phyloP scores from a whole-genome alignment of 257 asterid genomes.

The Solanum virginianum region DNA sequence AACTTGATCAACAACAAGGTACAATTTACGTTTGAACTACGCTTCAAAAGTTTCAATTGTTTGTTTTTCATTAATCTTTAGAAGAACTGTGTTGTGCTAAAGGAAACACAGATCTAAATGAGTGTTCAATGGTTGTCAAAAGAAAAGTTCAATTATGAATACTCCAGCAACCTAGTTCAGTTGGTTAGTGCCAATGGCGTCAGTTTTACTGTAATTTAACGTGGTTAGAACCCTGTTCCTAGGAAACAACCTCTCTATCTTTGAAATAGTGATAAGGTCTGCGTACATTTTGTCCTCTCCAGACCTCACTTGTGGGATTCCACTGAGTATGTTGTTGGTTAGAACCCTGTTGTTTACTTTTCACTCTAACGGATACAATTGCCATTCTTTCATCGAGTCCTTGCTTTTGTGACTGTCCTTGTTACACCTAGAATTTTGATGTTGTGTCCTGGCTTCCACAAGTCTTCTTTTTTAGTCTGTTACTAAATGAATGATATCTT shows the following conservation, averaged over 20 bases:
- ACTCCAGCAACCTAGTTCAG: background rate
- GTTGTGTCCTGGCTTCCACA: background rate
- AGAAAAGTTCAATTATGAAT: background rate
- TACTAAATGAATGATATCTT: background rate
- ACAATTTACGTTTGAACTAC: background rate
- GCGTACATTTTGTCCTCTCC: no score
- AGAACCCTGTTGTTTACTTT: background rate
- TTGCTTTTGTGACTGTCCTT: background rate
- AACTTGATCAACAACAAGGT: conserved; percentile 95
- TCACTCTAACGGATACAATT: background rate
- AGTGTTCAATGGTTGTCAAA: background rate
- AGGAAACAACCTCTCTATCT: no score
- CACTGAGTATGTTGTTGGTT: background rate
- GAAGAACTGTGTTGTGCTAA: background rate
- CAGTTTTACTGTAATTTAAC: background rate
- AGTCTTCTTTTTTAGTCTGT: background rate
- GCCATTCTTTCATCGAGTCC: background rate
- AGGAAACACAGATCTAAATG: background rate
- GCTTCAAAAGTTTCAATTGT: background rate
- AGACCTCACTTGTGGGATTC: no score
- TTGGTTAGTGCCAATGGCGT: background rate
- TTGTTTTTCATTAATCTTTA: background rate
- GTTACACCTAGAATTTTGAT: background rate
- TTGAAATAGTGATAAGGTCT: no score
- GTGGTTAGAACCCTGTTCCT: background rate